These are phyloP conservation scores for Aegilops bicornis DNA, from an alignment of 176 grass and related monocot genomes.

Conservation along the genomic window DNA sequence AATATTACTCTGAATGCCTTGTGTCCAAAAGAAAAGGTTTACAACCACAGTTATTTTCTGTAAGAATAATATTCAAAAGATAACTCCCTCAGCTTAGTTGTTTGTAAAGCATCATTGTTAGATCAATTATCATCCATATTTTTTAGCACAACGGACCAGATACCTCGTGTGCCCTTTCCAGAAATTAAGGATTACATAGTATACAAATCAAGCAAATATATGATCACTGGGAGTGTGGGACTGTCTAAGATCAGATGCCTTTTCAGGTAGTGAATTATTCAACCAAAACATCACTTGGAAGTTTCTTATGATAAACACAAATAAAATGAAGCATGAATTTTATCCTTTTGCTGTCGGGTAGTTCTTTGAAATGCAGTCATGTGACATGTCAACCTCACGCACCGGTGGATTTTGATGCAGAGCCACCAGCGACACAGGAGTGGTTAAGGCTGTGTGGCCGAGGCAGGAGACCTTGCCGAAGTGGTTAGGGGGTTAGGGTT, in stretches of 20 bases:
- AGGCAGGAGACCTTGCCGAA: too few species aligned
- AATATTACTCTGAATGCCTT: too few species aligned
- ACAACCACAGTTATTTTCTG: background rate
- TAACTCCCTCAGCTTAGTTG: background rate
- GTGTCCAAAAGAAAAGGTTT: background rate
- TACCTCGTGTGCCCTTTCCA: background rate
- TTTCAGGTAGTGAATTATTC: background rate
- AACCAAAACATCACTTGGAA: too few species aligned
- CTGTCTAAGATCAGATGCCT: background rate
- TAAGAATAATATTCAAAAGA: background rate
- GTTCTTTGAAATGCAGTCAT: too few species aligned
- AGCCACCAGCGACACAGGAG: too few species aligned
- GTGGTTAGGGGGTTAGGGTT: too few species aligned
- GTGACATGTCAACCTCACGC: too few species aligned
- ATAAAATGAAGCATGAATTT: too few species aligned
- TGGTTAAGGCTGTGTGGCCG: too few species aligned
- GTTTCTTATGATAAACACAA: too few species aligned
- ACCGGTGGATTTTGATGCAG: too few species aligned
- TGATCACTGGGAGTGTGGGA: background rate
- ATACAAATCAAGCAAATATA: background rate
- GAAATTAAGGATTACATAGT: background rate
- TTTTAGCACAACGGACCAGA: background rate
- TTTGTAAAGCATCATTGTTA: background rate
- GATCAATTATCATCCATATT: background rate
- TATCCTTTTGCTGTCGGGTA: too few species aligned